Percentiles rank a stretch among this genome's conserved stretches.
phyloP scores from a whole-genome alignment of 306 rosid species.

The Mucuna pruriens region DNA sequence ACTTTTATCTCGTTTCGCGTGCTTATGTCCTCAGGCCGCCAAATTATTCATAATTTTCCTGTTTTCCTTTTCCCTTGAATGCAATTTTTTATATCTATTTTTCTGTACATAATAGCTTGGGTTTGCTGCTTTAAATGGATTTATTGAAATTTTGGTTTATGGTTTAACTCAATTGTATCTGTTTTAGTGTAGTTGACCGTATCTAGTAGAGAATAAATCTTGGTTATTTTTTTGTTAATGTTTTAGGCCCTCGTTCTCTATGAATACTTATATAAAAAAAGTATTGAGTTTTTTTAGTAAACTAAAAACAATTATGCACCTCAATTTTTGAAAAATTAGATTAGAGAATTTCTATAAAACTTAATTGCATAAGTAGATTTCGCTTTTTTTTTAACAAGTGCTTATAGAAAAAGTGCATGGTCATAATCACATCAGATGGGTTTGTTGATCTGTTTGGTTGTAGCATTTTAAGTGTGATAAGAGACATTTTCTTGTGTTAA shows the following conservation, averaged over 20 bases:
- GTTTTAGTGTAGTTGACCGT: background rate
- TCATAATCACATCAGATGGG: background rate
- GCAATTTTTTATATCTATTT: background rate
- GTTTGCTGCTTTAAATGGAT: background rate
- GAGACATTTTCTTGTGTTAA: background rate
- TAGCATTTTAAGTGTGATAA: conserved; percentile 3
- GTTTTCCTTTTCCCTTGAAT: background rate
- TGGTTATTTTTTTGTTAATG: background rate
- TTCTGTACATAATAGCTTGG: background rate
- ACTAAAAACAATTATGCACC: too few relatives aligned
- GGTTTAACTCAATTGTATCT: background rate
- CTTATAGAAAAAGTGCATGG: too few relatives aligned
- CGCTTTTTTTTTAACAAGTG: too few relatives aligned
- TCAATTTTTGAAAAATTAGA: too few relatives aligned
- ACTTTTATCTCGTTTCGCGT: too few relatives aligned
- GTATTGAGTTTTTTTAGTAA: too few relatives aligned
- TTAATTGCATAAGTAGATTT: too few relatives aligned
- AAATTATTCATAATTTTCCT: background rate
- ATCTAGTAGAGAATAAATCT: background rate
- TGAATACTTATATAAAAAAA: too few relatives aligned
- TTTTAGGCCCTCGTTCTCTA: too few relatives aligned
- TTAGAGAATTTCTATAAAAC: too few relatives aligned
- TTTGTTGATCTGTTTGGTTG: background rate
- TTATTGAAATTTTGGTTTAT: background rate
- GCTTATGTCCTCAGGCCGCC: too few relatives aligned